Evolutionary conservation across 345 rosid species (phyloP).

Genomic region (Moricandia moricandioides): DNA sequence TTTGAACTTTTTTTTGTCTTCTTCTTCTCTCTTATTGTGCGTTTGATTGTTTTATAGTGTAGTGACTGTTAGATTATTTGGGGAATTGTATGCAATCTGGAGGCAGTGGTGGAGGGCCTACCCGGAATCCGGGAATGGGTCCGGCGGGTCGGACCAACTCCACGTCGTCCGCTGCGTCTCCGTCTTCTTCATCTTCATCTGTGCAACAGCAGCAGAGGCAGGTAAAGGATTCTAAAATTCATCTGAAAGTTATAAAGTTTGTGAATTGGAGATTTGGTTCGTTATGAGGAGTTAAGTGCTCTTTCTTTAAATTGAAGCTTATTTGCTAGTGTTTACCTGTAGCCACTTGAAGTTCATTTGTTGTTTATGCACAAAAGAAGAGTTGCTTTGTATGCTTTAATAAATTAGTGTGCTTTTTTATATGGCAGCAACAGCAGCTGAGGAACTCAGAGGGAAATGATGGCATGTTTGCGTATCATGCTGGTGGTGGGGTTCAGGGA

Average conservation of each 20-base stretch:
- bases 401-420: not conserved
- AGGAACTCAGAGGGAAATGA: conserved; percentile 80
- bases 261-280: not conserved
- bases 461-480: conserved; percentile 70
- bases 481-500: conserved; percentile 69
- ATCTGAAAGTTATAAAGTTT: not conserved
- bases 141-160: conserved; percentile 77
- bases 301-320: conserved; percentile 1
- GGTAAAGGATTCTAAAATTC: conserved; percentile 40
- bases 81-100: conserved; percentile 77
- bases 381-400: not conserved
- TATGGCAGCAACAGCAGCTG: conserved; percentile 59
- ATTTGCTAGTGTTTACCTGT: not conserved
- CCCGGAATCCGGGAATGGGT: conserved; percentile 60
- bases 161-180: conserved; percentile 92
- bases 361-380: not conserved
- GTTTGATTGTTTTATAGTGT: conserved; percentile 9
- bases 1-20: conserved; percentile 19
- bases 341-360: not conserved
- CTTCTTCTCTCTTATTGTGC: not conserved
- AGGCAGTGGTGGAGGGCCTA: conserved; percentile 76
- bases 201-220: conserved; percentile 67
- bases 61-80: conserved; percentile 25
- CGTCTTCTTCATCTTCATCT: conserved; percentile 92
- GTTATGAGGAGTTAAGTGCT: not conserved